Evolutionary conservation across 140 eudicot species (phyloP), one percentile per base, ranked within the genome.

Genomic region (Anethum foeniculum): DNA sequence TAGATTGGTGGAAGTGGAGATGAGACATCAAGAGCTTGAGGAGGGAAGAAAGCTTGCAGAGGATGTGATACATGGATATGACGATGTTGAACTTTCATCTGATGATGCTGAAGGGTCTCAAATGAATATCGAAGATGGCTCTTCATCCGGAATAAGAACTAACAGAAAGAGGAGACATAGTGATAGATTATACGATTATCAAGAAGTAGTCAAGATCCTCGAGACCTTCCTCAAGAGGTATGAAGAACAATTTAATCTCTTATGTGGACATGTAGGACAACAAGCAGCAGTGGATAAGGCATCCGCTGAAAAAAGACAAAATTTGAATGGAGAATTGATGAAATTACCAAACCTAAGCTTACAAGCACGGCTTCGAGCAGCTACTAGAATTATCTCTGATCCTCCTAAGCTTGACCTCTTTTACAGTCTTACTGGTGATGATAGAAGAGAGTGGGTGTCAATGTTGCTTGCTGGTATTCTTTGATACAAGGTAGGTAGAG

Each of bases 371-470:
- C 88, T 85, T 75, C 81, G 88, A 80, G 87, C 88, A 25, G 88
- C 90, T 47, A 84, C 88, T 32, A 62, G 81, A 64, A 86, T 83
- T 38, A 84, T 86, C 44, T 39, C 87, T 83, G 89, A 86, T 81
- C 84, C 83, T 71, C 81, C 88, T 27, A 87, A 87, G 82, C 85
- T 87, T 85, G 90, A 87, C 75, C 88, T 85, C 75, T 87, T 87
- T 47, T 87, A 73, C 78, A 85, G 90, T 78, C 88, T 85, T 78
- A 75, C 81, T 79, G 81, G 38, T 78, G 88, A 87, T 74, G 88
- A 87, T 77, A 82, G 88, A 68, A 85, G 80, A 79, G 88, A 87
- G 30, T 85, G 88, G 90, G 90, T 87, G 38, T 87, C 86, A 0
- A 87, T 87, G 90, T 76, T 83, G 83, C 88, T 85, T 80, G 77